Evolutionary conservation across 495 filamentous ascomycete species (phyloP), one percentile per base, ranked within the genome.

Genomic region (Pseudomonodictys pantanalensis): DNA sequence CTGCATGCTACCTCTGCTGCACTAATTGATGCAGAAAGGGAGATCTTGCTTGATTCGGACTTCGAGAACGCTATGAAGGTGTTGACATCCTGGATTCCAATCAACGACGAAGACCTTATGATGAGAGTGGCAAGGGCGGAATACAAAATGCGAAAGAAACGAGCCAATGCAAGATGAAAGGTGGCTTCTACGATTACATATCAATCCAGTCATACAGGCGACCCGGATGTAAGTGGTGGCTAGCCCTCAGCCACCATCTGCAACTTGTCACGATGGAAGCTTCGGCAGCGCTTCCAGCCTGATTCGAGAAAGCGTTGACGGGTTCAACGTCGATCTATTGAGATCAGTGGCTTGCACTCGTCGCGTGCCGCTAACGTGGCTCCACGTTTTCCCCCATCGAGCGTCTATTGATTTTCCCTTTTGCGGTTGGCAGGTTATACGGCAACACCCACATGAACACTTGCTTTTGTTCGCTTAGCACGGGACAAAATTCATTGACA

Each of bases 11-110:
- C 89, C 1, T 88, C 87, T 25, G 89, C 92, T 1, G 93, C 93
- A 8, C 80, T 99, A 9, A 92, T 99, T 41, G 90, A 96, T 67
- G 91, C 91, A 38, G 91, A 92, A 70, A 83, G 90, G 24, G 89
- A 96, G 33, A 91, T 96, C 51, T 78, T 98, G 18, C 80, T 99
- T 1, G 91, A 96, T 62, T 89, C 88, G 4, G 93, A 97, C 66
- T 99, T 99, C 68, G 93, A 99, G 72, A 95, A 95, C 66, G 86
- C 87, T 12, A 99, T 99, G 93, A 97, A 97, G 74, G 88, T 93
- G 24, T 81, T 99, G 58, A 99, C 93, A 35, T 90, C 88, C 55
- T 97, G 90, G 87, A 86, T 99, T 33, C 95, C 95, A 11, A 87
- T 99, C 65, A 89, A 88, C 73, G 95, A 97, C 60, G 89, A 95